Percentiles rank a stretch among this genome's conserved stretches.
These are phyloP conservation scores for Pseudofabraea citricarpa DNA, from an alignment of 2,329 filamentous ascomycete species.

Conservation along the genomic window DNA sequence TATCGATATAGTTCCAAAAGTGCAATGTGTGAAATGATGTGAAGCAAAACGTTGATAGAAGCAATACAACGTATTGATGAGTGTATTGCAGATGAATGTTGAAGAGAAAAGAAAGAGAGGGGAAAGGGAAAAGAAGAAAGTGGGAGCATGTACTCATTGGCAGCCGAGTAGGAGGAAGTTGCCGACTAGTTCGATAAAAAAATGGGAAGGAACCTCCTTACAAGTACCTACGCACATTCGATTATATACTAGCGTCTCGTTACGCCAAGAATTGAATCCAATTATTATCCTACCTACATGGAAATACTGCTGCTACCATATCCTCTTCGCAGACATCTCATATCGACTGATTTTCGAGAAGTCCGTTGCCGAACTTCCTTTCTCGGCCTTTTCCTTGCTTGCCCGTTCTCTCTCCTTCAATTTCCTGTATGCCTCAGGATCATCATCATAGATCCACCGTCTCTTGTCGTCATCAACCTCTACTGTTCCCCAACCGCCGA, in stretches of 20 bases:
- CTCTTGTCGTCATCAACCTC: constrained; percentile 87
- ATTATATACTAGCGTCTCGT: too few relatives aligned
- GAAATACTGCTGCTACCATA: constrained; percentile 76
- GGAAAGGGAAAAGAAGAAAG: neutral
- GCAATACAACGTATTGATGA: neutral
- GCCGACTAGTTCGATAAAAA: too few relatives aligned
- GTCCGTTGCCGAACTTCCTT: constrained; percentile 45
- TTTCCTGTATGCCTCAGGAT: constrained; percentile 62
- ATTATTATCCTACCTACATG: too few relatives aligned
- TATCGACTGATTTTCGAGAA: constrained; percentile 72
- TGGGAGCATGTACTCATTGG: too few relatives aligned
- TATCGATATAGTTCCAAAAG: neutral
- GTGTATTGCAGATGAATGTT: neutral
- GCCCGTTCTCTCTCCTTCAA: constrained; percentile 60
- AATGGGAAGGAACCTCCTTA: too few relatives aligned
- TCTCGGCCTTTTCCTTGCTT: constrained; percentile 52
- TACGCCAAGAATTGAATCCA: too few relatives aligned
- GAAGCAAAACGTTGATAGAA: too few relatives aligned
- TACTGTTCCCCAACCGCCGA: constrained; percentile 79
- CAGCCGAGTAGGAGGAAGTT: too few relatives aligned
- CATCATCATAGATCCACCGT: constrained; percentile 82
- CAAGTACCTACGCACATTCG: too few relatives aligned
- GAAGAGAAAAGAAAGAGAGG: neutral
- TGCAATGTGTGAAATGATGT: neutral
- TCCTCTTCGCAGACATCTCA: constrained; percentile 94